Percentiles rank a stretch among this genome's conserved stretches.
phyloP scores from a whole-genome alignment of 2,329 filamentous ascomycete species.

The Pseudocercospora pini-densiflorae region DNA sequence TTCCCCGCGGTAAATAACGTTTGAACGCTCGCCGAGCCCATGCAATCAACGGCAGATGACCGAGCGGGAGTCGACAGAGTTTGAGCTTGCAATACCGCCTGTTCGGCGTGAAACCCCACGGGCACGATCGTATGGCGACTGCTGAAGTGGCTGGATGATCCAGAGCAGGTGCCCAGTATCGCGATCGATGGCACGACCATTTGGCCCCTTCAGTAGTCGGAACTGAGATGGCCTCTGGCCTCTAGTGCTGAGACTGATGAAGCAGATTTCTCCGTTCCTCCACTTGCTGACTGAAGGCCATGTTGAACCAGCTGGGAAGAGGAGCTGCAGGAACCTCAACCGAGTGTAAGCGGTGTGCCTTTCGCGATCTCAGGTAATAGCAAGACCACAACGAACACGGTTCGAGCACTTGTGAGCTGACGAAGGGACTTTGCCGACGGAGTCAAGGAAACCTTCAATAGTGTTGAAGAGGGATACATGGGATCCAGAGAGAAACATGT shows the following conservation, averaged over 20 bases:
- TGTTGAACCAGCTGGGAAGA: neutral
- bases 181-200: neutral
- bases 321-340: conserved; percentile 3
- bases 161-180: neutral
- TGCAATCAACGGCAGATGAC: conserved; percentile 3
- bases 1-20: conserved; percentile 3
- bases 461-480: no score
- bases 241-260: neutral
- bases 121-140: neutral
- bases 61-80: neutral
- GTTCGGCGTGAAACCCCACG: conserved; percentile 2
- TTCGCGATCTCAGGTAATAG: neutral
- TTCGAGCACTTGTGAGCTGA: neutral
- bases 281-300: neutral
- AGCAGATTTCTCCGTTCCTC: neutral
- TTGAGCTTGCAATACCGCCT: conserved; percentile 5
- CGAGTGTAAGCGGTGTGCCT: conserved; percentile 2
- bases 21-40: neutral
- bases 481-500: neutral
- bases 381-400: no score
- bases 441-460: neutral
- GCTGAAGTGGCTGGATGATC: neutral
- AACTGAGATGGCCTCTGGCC: neutral
- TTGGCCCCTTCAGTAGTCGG: neutral
- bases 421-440: neutral